These are phyloP conservation scores for Cicer judaicum DNA, from an alignment of 306 rosid genomes.

Conservation along the genomic window DNA sequence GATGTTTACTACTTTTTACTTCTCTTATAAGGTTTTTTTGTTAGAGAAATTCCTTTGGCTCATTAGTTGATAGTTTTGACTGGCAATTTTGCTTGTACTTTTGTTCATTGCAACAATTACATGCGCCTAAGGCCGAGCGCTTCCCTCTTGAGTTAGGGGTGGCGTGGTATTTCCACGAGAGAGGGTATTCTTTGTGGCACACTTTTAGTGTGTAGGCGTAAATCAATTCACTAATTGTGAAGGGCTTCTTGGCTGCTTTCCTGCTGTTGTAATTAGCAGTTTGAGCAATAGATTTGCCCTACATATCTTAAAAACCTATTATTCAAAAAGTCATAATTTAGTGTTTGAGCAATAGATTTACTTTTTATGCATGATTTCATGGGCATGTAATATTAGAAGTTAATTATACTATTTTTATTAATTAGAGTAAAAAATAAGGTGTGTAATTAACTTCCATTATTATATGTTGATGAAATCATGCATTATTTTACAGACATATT, in stretches of 20 bases:
- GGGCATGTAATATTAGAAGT: too few relatives aligned
- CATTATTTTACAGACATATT: too few relatives aligned
- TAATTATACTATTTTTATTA: too few relatives aligned
- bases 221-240: conserved; percentile 17
- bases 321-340: too few relatives aligned
- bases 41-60: neutral
- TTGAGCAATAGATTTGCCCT: conserved; percentile 42
- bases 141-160: conserved; percentile 56
- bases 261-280: conserved; percentile 44
- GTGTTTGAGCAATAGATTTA: neutral
- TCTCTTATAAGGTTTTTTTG: too few relatives aligned
- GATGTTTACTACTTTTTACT: too few relatives aligned
- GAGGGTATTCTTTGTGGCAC: conserved; percentile 52
- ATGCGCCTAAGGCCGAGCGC: conserved; percentile 57
- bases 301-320: neutral
- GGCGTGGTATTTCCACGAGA: conserved; percentile 57
- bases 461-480: too few relatives aligned
- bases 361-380: too few relatives aligned
- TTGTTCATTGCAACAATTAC: neutral
- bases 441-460: too few relatives aligned
- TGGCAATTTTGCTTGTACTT: neutral
- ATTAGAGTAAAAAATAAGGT: too few relatives aligned
- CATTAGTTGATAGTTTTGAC: neutral
- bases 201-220: conserved; percentile 51
- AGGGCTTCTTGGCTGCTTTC: conserved; percentile 44